Percentiles rank a stretch among this genome's conserved stretches.
phyloP scores from a whole-genome alignment of 257 asterid species.

The Solanum microdontum region DNA sequence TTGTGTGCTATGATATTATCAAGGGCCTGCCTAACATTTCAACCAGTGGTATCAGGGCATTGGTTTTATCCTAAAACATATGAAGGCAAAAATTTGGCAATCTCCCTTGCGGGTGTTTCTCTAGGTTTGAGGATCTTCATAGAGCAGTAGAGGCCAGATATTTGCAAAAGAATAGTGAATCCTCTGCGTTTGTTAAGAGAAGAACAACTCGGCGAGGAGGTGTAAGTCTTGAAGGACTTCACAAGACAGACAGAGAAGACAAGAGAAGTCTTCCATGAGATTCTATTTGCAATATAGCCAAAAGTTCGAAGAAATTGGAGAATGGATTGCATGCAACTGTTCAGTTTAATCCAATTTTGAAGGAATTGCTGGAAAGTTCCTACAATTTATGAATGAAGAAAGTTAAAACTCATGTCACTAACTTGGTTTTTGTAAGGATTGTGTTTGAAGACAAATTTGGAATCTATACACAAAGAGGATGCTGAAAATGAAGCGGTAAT shows the following conservation, averaged over 20 bases:
- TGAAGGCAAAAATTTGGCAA: not conserved
- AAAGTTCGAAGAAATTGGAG: not conserved
- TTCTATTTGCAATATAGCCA: not conserved
- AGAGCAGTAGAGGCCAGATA: not conserved
- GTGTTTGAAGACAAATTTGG: not conserved
- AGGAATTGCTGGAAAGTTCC: not conserved
- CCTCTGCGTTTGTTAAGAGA: not conserved
- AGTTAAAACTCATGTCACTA: not conserved
- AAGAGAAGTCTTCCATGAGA: not conserved
- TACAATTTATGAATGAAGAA: not conserved
- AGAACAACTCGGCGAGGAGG: not conserved
- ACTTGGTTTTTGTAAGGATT: not conserved
- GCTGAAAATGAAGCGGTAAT: not conserved
- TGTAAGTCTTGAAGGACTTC: not conserved
- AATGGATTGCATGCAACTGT: not conserved
- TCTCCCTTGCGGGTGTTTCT: not conserved
- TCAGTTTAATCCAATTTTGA: not conserved
- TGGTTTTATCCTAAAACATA: not conserved
- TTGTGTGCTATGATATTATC: not conserved
- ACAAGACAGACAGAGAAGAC: not conserved
- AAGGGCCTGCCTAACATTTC: not conserved
- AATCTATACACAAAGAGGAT: not conserved
- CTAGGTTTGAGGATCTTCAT: not conserved
- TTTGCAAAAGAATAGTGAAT: not conserved
- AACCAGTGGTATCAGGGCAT: not conserved